Evolutionary conservation across 106 monocot species (phyloP).

Genomic region (Apostasia ramifera): DNA sequence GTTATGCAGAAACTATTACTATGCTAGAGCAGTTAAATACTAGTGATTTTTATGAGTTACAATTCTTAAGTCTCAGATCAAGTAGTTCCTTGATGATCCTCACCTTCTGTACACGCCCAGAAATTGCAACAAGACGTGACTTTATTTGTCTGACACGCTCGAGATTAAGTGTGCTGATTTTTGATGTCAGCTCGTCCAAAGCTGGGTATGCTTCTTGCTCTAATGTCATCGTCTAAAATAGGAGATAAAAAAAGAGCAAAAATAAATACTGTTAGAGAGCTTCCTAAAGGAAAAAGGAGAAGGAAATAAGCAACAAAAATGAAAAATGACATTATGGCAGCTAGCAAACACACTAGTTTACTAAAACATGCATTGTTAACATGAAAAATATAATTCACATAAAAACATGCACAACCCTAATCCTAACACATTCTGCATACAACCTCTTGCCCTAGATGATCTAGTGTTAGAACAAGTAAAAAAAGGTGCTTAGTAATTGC

Average conservation of each 20-base stretch:
- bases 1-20: neutral
- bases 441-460: too few species aligned
- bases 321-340: neutral
- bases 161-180: constrained; percentile 72
- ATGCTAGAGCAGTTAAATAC: neutral
- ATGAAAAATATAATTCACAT: too few species aligned
- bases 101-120: constrained; percentile 73
- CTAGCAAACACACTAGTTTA: too few species aligned
- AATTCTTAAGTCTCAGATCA: neutral
- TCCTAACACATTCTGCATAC: too few species aligned
- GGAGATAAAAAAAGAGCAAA: neutral
- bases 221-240: constrained; percentile 40
- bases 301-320: neutral
- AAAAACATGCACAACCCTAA: too few species aligned
- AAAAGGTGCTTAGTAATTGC: too few species aligned
- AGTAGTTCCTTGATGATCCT: constrained; percentile 3
- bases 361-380: too few species aligned
- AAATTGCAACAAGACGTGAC: constrained; percentile 69
- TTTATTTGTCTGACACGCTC: constrained; percentile 67
- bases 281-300: neutral
- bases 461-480: too few species aligned
- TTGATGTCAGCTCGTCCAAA: constrained; percentile 68
- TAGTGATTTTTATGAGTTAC: neutral
- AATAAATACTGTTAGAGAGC: neutral
- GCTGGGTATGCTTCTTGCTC: constrained; percentile 82